These are phyloP conservation scores for Mycena amicta DNA, from an alignment of 768 basidiomycete genomes.

Conservation along the genomic window DNA sequence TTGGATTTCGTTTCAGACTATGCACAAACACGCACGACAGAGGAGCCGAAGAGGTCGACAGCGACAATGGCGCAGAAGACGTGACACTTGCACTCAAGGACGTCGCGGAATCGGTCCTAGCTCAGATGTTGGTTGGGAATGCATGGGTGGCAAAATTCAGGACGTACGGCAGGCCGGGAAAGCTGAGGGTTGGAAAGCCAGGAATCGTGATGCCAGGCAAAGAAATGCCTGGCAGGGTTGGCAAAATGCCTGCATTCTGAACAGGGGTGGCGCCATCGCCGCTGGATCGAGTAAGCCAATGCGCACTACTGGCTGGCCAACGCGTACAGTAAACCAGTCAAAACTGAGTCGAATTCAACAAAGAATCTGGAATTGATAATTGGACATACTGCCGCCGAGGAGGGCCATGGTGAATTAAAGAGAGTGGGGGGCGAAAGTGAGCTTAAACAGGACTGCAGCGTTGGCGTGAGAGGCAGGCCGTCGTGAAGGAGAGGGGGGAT, in stretches of 20 bases:
- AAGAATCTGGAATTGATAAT: neutral
- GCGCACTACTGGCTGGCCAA: neutral
- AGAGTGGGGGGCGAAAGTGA: slow-evolving; percentile 12
- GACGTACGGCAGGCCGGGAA: slow-evolving; percentile 1
- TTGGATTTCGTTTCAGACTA: too few species aligned
- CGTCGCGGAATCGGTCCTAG: neutral
- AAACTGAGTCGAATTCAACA: neutral
- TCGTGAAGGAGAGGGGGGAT: slow-evolving; percentile 1
- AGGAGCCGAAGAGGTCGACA: neutral
- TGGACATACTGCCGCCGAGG: slow-evolving; percentile 11
- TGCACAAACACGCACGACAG: too few species aligned
- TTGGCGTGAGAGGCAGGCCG: slow-evolving; percentile 3
- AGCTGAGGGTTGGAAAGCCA: neutral
- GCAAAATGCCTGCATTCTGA: too few species aligned
- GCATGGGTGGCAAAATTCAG: neutral
- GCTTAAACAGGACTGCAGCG: slow-evolving; percentile 26
- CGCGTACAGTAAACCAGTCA: slow-evolving; percentile 15
- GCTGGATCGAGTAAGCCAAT: too few species aligned
- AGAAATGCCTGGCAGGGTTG: too few species aligned
- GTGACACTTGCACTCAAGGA: neutral
- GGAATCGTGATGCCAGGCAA: slow-evolving; percentile 2
- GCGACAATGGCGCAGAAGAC: slow-evolving; percentile 1
- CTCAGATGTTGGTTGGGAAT: neutral
- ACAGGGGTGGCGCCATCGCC: too few species aligned
- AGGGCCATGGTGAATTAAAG: slow-evolving; percentile 12